Evolutionary conservation across 495 filamentous ascomycete species (phyloP).

Genomic region (Penicillium robsamsonii): DNA sequence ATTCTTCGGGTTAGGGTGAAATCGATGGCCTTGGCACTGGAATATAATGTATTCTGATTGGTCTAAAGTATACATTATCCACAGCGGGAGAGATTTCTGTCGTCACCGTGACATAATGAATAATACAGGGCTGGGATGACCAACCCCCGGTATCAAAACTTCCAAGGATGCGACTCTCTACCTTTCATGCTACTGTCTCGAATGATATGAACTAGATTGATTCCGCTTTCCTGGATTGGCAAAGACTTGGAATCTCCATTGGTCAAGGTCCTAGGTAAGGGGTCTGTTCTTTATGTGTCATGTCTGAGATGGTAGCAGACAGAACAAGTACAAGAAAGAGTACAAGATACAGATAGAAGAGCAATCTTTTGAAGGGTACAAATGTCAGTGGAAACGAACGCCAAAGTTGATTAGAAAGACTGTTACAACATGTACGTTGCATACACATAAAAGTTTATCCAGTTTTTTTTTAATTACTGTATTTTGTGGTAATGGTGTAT

Average conservation of each 20-base stretch:
- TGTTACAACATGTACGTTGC: neutral
- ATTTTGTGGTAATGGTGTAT: conserved; percentile 1
- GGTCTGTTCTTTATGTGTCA: neutral
- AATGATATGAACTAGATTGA: neutral
- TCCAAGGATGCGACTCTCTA: neutral
- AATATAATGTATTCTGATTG: conserved; percentile 27
- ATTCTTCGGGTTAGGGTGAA: conserved; percentile 6
- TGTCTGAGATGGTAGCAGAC: neutral
- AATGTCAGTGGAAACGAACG: neutral
- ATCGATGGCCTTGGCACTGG: conserved; percentile 5
- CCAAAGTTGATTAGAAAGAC: neutral
- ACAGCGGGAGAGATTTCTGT: conserved; percentile 28
- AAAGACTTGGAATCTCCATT: neutral
- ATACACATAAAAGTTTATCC: neutral
- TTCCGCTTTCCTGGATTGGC: neutral
- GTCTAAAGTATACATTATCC: conserved; percentile 3
- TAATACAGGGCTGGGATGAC: conserved; percentile 1
- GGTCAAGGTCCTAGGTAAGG: neutral
- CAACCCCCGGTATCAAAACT: neutral
- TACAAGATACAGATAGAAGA: neutral
- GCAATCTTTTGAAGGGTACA: too few species aligned
- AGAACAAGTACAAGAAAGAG: neutral
- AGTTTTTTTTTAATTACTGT: conserved; percentile 3
- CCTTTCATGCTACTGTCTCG: conserved; percentile 14
- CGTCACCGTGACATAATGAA: conserved; percentile 31